Evolutionary conservation across 2,329 filamentous ascomycete species (phyloP).

Genomic region (Chaetomium olivaceum): DNA sequence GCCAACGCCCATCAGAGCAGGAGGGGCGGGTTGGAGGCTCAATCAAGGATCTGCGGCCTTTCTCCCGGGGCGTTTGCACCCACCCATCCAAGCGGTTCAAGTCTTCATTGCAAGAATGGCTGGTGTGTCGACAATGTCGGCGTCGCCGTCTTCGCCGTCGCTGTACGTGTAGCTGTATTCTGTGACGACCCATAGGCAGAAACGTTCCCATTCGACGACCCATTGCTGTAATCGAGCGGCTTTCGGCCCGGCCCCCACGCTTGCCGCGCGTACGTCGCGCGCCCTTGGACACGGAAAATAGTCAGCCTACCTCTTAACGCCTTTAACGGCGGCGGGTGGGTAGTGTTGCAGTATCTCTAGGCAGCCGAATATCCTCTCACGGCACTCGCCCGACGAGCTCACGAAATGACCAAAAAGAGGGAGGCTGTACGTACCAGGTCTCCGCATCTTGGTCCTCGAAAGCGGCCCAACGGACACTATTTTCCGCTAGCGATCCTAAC

Average conservation of each 20-base stretch:
- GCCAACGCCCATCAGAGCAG: background rate
- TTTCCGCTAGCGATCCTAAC: conserved; percentile 84
- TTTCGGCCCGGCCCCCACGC: conserved; percentile 68
- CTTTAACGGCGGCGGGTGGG: background rate
- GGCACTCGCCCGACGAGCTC: background rate
- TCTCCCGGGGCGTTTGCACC: background rate
- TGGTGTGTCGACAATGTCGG: background rate
- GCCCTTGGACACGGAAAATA: conserved; percentile 41
- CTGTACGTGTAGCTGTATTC: conserved; percentile 55
- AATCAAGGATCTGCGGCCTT: background rate
- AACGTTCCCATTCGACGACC: conserved; percentile 81
- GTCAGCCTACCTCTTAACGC: conserved; percentile 4
- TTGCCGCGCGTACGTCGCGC: conserved; percentile 71
- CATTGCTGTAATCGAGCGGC: conserved; percentile 75
- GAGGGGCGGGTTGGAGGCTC: background rate
- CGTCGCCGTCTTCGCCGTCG: background rate
- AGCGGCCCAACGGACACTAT: conserved; percentile 85
- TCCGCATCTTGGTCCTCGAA: conserved; percentile 76
- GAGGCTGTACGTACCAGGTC: conserved; percentile 54
- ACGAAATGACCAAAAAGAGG: background rate
- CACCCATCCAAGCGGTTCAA: background rate
- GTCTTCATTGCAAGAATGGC: background rate
- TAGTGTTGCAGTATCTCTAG: conserved; percentile 2
- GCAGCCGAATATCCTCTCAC: conserved; percentile 4
- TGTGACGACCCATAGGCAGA: conserved; percentile 84